Base-by-base conservation (phyloP, 164 flowering plant species). In the Magnolia officinalis region DNA sequence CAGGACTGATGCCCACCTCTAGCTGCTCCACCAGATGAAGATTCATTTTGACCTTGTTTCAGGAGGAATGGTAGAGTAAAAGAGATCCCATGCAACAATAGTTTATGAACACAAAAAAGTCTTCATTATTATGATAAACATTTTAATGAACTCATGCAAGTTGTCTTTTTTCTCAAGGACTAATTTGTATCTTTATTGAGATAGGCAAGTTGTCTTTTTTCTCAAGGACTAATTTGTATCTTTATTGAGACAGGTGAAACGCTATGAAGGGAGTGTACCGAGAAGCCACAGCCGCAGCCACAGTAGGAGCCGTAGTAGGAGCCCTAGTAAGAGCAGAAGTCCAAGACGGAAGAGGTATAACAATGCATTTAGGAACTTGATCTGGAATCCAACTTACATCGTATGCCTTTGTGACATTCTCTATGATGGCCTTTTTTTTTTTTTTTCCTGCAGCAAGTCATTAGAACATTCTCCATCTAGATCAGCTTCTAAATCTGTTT, bases 191-290 rank as follows among this genome's bases (percentile, higher is more conserved):
- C 23, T 70, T 51, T 23, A 55, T 14, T 78, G 72, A 26, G 73
- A 9, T 3, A 31, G 37, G 37, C 37, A 31, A 31, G 37, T 3
- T 31, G 37, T 31, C 37, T 37, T 37, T 37, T 37, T 37, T 37
- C 45, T 37, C 24, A 9, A 18, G 67, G 24, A 11, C 10, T 61
- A 2, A 13, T 72, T 72, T 73, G 49, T 49, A 20, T 50, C 24
- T 70, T 52, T 23, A 55, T 14, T 76, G 70, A 26, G 73, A 9
- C 78, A 93, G 99, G 96, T 96, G 51, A 90, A 82, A 80, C 84
- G 80, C 73, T 82, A 85, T 76, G 93, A 91, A 49, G 76, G 82
- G 45, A 89, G 92, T 72, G 86, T 86, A n/a, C 83, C 93, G 23
- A 88, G 97, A 78, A 89, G 95, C 79, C 86, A 84, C 2, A 83